Base-by-base conservation (phyloP, 1,284 basidiomycete genomes). In the Fomitiporia mediterranea region DNA sequence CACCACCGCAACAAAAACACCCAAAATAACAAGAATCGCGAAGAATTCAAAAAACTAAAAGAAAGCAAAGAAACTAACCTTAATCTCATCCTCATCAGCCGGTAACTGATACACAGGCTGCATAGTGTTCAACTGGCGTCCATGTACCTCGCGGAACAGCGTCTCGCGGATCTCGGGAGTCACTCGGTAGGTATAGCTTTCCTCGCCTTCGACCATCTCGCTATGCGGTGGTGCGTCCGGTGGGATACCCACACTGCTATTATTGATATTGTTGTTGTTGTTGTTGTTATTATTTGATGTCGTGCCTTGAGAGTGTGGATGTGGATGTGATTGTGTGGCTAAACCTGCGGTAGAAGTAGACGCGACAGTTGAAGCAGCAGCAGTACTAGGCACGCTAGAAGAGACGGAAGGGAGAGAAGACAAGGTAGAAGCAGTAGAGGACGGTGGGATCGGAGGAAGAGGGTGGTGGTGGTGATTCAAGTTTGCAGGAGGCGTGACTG, bases 51-150 rank as follows among this genome's bases (percentile, higher is more conserved):
- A 37, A n/a, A 11, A 37, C 3, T 11, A 17, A 37, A 13, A 37
- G 17, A 13, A 11, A 37, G 35, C 11, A 11, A 2, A 17, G 25
- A 38, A 30, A 38, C 53, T 15, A n/a, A 67, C 64, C 53, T 63
- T 58, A 42, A 64, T 60, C 56, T 66, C 65, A 23, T 61, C 60
- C 7, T 62, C 56, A 49, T 66, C 65, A 6, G 61, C 57, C n/a
- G 65, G 65, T 7, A 64, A 60, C 51, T 62, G 60, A 58, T 66
- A 66, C 9, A 62, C 53, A 19, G 59, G 53, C 51, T 61, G 58
- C 42, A 61, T 54, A 13, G 62, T 57, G 37, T 61, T 62, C 19
- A 63, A 56, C 43, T 48, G 21, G 25, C 62, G 60, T 25, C 59
- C 62, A 46, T 60, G 59, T 17, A 56, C 58, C 44, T 55, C 55